Base-by-base conservation (phyloP, 495 filamentous ascomycete species). In the Apodospora peruviana region DNA sequence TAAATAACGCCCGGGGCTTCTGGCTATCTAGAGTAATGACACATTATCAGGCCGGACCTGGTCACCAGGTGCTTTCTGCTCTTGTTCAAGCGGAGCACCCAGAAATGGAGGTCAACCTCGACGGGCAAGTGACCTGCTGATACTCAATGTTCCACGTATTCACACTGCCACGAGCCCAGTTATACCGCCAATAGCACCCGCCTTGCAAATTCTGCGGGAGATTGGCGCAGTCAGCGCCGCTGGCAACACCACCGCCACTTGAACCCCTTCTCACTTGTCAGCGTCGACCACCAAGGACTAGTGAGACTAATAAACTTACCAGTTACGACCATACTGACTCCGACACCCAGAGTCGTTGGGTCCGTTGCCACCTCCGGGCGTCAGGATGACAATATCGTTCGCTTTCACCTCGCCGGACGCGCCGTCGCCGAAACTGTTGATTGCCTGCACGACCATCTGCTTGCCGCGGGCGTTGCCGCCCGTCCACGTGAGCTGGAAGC, bases 171-270 rank as follows among this genome's bases (percentile, higher is more conserved):
- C 48, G 16, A 1, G 53, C 56, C 71, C 72, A 80, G 55, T 77
- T 74, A 53, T 76, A 80, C 46, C 75, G 67, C 67, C 72, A 80
- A 34, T 69, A 66, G 58, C 76, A 79, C 5, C 77, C 76, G 4
- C 61, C 55, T 56, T 70, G 66, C n/a, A 80, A 55, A 42, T 67
- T 69, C 24, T 57, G 51, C n/a, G 75, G 75, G 46, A 79, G 68
- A 3, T 43, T 42, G 36, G 69, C 61, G 54, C 77, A 79, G 4
- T 61, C 60, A n/a, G 68, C 60, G 29, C 70, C 57, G 32, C 50
- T 67, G 4, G 57, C 57, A 51, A 75, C 62, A 45, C 77, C 76
- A 25, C 75, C 76, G 52, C 72, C 73, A 27, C 61, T 58, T n/a
- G 56, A 52, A 42, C 77, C 77, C 76, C 76, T 76, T 24, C 19